Base-by-base conservation (phyloP, 257 asterid genomes). In the Solanum sejunctum region DNA sequence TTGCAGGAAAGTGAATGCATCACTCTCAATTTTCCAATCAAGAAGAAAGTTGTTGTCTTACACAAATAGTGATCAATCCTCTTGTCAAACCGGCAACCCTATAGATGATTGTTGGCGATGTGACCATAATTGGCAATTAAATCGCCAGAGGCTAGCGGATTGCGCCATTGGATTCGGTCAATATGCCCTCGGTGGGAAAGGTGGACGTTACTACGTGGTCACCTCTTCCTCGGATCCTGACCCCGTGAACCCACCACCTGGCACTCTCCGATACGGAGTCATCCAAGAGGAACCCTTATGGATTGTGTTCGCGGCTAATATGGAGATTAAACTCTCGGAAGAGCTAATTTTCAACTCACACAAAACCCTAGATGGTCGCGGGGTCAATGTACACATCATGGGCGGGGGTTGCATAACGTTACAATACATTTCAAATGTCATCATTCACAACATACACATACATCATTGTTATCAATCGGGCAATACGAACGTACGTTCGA, bases 81-180 rank as follows among this genome's bases (percentile, higher is more conserved):
- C 86, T 11, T 93, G 95, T 86, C 84, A 67, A 9, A 93, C 95
- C 1, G 96, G 97, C 45, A 93, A 93, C 87, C 96, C 97, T 1
- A 87, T 93, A 2, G 97, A 92, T 73, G 96, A 93, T 84, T 93
- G 97, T 86, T 93, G 97, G 97, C 89, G 97, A 39, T 93, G 97
- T 84, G 95, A 93, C 92, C 82, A 88, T 5, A 93, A 84, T 83
- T 92, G 97, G 97, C 92, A 90, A 36, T 85, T 89, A 12, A 91
- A 92, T 88, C 96, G 96, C 75, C 97, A 93, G 51, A 85, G 92
- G 3, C 80, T 93, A 18, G 95, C 97, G 26, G 95, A 93, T 79
- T 93, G 97, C 13, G 90, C 78, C 51, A 92, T 93, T 10, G 96
- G 97, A 0, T 93, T 93, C 84, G 97, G 97, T 9, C 97, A 92